Percentiles rank a stretch among this genome's conserved stretches.
Conservation (phyloP, 176 grass and related monocot genomes). For the Eragrostis curvula region DNA sequence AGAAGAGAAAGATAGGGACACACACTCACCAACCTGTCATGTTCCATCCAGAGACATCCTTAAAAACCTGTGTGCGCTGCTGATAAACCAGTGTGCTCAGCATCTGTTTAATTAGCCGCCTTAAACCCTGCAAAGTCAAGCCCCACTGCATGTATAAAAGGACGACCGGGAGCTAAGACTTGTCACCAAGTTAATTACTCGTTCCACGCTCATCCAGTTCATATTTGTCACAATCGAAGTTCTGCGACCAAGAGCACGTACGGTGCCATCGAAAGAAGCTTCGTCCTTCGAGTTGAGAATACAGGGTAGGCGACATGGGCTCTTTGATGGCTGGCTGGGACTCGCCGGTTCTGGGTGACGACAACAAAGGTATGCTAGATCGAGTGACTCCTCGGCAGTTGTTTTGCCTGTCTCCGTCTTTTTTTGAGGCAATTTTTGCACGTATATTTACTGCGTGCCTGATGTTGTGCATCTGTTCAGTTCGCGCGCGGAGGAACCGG, state of each 20-base stretch:
- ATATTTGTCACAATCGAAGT: not conserved
- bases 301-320: constrained; percentile 50
- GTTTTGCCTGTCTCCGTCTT: no score
- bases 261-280: not conserved
- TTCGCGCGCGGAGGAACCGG: constrained; percentile 58
- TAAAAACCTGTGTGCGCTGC: constrained; percentile 38
- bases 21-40: not conserved
- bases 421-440: not conserved
- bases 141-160: constrained; percentile 20
- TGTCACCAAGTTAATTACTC: not conserved
- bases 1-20: not conserved
- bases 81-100: not conserved
- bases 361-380: constrained; percentile 33
- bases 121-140: constrained; percentile 22
- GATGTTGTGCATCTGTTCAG: constrained; percentile 4
- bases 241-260: not conserved
- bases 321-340: constrained; percentile 96
- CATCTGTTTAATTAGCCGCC: not conserved
- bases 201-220: not conserved
- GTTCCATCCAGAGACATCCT: not conserved
- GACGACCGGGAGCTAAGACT: not conserved
- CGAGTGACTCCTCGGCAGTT: no score
- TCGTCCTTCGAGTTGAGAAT: not conserved
- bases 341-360: constrained; percentile 49
- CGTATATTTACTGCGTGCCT: not conserved